Evolutionary conservation across 2,329 filamentous ascomycete species (phyloP).

Genomic region (Fusarium torreyae): DNA sequence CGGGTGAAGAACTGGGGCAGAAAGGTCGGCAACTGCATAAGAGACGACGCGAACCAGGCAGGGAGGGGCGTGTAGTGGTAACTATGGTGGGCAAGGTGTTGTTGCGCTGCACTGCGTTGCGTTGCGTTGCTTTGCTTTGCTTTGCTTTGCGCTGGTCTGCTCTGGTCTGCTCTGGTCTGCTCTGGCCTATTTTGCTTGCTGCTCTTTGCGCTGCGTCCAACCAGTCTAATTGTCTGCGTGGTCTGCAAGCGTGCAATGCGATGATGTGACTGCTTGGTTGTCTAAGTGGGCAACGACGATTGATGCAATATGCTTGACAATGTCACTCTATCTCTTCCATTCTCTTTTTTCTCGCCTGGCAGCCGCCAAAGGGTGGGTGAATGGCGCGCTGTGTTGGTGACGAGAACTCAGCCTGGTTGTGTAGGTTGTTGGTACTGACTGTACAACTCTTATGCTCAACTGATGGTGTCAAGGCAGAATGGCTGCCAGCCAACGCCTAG

Average conservation of each 20-base stretch:
- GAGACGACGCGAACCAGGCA: constrained; percentile 29
- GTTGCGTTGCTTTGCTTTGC: not conserved
- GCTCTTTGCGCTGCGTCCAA: constrained; percentile 14
- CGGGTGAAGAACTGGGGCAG: constrained; percentile 33
- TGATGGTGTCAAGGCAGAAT: constrained; percentile 29
- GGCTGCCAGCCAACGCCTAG: constrained; percentile 35
- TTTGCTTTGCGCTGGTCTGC: not conserved
- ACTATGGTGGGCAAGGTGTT: not conserved
- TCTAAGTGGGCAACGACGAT: constrained; percentile 33
- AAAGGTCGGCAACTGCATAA: constrained; percentile 40
- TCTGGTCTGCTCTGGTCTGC: constrained; percentile 1
- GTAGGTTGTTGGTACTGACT: constrained; percentile 24
- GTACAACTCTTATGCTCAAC: constrained; percentile 10
- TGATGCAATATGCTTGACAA: constrained; percentile 44
- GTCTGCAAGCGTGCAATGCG: constrained; percentile 34
- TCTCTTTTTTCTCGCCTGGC: constrained; percentile 20
- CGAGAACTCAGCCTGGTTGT: constrained; percentile 14
- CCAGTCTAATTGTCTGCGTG: constrained; percentile 17
- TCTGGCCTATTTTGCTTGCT: constrained; percentile 1
- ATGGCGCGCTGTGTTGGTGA: constrained; percentile 35
- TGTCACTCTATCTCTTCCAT: constrained; percentile 43
- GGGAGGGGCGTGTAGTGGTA: constrained; percentile 35
- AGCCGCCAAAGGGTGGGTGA: constrained; percentile 26
- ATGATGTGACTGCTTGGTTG: constrained; percentile 43
- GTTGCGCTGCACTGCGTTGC: not conserved